phyloP scores from a whole-genome alignment of 1,284 basidiomycete genomes.

The Polyporus tsugae region DNA sequence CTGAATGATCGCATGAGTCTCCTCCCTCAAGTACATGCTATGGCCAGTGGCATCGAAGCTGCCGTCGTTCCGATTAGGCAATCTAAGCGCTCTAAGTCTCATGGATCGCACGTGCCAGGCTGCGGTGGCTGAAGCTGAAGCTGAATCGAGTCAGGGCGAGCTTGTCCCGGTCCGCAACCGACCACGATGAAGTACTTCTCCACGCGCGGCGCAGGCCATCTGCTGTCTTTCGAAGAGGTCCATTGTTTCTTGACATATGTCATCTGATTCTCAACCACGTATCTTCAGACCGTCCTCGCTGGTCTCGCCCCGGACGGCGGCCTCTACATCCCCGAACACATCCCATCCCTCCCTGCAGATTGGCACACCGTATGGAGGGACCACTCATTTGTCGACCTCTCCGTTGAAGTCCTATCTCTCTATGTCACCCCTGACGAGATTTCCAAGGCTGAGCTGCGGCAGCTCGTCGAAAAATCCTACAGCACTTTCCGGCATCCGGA shows the following conservation, averaged over 20 bases:
- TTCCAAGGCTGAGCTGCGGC: conserved; percentile 75
- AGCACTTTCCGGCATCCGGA: conserved; percentile 85
- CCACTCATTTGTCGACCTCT: conserved; percentile 88
- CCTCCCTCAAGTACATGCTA: too few species aligned
- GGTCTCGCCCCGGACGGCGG: conserved; percentile 97
- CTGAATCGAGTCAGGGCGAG: not conserved
- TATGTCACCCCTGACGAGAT: conserved; percentile 91
- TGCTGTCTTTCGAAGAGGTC: conserved; percentile 84
- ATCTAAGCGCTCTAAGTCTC: not conserved
- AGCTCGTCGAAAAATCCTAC: conserved; percentile 88
- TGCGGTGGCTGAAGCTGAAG: not conserved
- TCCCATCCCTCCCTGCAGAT: conserved; percentile 81
- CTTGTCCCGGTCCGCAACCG: not conserved
- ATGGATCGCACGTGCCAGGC: not conserved
- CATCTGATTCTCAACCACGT: conserved; percentile 29
- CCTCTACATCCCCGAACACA: conserved; percentile 86
- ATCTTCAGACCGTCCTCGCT: conserved; percentile 84
- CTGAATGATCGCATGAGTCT: too few species aligned
- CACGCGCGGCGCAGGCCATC: conserved; percentile 73
- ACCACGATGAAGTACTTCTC: conserved; percentile 77
- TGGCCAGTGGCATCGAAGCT: too few species aligned
- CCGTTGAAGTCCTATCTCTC: conserved; percentile 86
- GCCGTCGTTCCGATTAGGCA: not conserved
- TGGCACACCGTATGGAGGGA: conserved; percentile 84
- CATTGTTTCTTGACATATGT: conserved; percentile 36